Base-by-base conservation (phyloP, 1,284 basidiomycete genomes). In the Ceratobasidium sp. region DNA sequence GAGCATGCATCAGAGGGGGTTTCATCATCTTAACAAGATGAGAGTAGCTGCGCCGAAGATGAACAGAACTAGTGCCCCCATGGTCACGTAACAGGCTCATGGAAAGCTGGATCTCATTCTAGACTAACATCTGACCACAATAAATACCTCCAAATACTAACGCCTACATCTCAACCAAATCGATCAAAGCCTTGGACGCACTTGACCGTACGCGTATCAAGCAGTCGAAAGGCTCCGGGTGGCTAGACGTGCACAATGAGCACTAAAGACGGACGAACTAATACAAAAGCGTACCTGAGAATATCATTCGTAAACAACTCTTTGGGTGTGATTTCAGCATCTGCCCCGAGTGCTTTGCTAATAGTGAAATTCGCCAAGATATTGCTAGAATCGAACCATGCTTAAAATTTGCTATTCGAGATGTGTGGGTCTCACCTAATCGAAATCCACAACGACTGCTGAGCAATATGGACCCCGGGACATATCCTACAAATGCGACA, bases 381-480 rank as follows among this genome's bases (percentile, higher is more conserved):
- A 21, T 64, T 64, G 48, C 62, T 64, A n/a, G 42, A 44, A n/a
- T 44, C 14, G 42, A 12, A 9, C 42, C 18, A 44, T 44, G 16
- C 14, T n/a, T 44, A n/a, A 44, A 12, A 16, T 16, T 44, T 16
- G 12, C 12, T 8, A 36, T 25, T 11, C 12, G 5, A 16, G 5
- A 25, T 6, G 30, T 49, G 28, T 5, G 9, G 12, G 51, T 21
- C 60, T 51, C 33, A 64, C 62, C 62, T 64, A 25, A 64, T 51
- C 6, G 48, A 23, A 6, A 64, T 18, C 62, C 62, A 64, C 25
- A 64, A 33, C 11, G 48, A 53, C 30, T 64, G 62, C 16, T 51
- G 62, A 6, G 62, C 62, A n/a, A 64, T 48, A n/a, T 64, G 62
- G 6, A 36, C 16, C 30, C 62, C 62, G 25, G 62, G 62, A 36